phyloP scores from a whole-genome alignment of 495 filamentous ascomycete genomes.

The Amniculicola lignicola region DNA sequence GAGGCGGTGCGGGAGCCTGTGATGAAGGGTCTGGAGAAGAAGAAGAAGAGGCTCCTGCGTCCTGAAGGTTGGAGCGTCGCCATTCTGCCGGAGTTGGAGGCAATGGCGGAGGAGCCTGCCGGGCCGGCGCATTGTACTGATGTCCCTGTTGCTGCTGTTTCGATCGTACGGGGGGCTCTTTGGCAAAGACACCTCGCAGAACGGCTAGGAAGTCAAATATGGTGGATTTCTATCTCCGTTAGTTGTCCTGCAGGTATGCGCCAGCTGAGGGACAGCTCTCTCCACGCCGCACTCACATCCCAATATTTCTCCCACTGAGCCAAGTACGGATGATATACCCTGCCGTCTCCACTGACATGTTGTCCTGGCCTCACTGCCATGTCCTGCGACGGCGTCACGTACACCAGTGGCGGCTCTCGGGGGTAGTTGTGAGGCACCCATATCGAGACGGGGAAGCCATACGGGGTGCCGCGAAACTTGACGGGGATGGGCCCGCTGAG shows the following conservation, averaged over 20 bases:
- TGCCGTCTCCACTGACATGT: conserved; percentile 91
- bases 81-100: conserved; percentile 69
- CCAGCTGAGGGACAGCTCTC: too few species aligned
- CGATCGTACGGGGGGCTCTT: conserved; percentile 86
- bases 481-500: conserved; percentile 85
- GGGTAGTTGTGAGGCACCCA: conserved; percentile 97
- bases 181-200: conserved; percentile 82
- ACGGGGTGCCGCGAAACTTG: conserved; percentile 79
- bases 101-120: conserved; percentile 56
- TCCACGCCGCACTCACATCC: conserved; percentile 75
- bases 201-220: conserved; percentile 77
- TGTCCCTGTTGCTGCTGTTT: conserved; percentile 48
- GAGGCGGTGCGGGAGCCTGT: conserved; percentile 43
- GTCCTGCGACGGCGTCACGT: conserved; percentile 80
- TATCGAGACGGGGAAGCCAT: conserved; percentile 85
- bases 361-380: conserved; percentile 91
- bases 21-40: conserved; percentile 42
- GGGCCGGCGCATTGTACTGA: conserved; percentile 41
- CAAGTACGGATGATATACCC: conserved; percentile 92
- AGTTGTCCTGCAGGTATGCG: too few species aligned
- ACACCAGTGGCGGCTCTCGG: conserved; percentile 75
- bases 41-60: conserved; percentile 39
- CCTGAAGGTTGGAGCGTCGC: conserved; percentile 37
- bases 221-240: conserved; percentile 70
- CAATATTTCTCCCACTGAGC: conserved; percentile 83